Evolutionary conservation across 306 rosid species (phyloP).

Genomic region (Senna siamea): DNA sequence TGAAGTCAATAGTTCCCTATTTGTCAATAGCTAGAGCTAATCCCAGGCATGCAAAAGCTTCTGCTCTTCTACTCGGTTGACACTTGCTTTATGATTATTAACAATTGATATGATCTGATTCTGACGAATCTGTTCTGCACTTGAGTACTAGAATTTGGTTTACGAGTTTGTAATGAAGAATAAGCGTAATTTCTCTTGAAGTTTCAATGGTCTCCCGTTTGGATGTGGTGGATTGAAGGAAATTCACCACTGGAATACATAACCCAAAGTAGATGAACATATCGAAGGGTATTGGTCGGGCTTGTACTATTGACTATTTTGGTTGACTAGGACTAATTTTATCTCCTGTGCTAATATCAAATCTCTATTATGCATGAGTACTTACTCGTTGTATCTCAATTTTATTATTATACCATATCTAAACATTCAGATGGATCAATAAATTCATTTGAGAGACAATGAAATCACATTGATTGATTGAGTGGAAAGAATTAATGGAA

Average conservation of each 20-base stretch:
- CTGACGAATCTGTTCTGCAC: not conserved
- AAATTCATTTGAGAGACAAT: no score
- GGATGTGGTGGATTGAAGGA: not conserved
- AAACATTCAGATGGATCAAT: not conserved
- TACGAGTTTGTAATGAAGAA: not conserved
- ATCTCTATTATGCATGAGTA: no score
- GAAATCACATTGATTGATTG: not conserved
- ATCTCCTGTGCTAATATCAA: not conserved
- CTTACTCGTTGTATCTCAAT: no score
- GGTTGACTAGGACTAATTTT: no score
- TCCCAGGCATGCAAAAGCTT: not conserved
- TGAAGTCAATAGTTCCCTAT: not conserved
- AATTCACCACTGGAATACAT: not conserved
- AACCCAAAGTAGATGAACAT: no score
- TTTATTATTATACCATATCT: not conserved
- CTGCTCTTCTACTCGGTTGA: not conserved
- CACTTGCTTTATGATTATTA: not conserved
- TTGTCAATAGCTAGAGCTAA: not conserved
- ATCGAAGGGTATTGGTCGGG: no score
- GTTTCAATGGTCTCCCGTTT: not conserved
- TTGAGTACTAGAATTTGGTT: not conserved
- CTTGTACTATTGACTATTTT: no score
- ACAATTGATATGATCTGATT: no score
- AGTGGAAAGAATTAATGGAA: no score
- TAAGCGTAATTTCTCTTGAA: not conserved